A percentile compares a stretch with the other conserved stretches of the same genome.
Conservation (phyloP, 192 early-diverging fungal genomes). For the Backusella mclennaniae region DNA sequence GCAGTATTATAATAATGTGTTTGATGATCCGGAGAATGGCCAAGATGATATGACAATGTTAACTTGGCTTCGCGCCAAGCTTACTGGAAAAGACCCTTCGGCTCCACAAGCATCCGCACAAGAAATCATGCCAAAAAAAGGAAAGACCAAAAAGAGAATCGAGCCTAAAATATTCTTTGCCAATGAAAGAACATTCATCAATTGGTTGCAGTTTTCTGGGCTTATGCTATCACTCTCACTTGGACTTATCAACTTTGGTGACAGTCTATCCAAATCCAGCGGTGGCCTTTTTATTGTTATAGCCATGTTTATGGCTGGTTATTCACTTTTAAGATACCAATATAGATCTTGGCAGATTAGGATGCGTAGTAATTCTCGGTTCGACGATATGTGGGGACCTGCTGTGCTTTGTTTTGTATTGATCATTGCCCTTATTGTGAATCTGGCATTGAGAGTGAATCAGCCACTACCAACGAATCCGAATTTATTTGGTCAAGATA, state of each 20-base stretch:
- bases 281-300: slow-evolving; percentile 31
- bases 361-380: slow-evolving; percentile 10
- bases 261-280: not conserved
- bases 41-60: not conserved
- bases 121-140: slow-evolving; percentile 5
- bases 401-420: slow-evolving; percentile 29
- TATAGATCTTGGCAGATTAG: slow-evolving; percentile 28
- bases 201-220: slow-evolving; percentile 73
- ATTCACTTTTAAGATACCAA: slow-evolving; percentile 30
- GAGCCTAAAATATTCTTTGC: slow-evolving; percentile 80
- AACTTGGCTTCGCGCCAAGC: not conserved
- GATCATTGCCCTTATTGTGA: slow-evolving; percentile 28
- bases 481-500: not conserved
- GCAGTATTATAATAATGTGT: not conserved
- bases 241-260: slow-evolving; percentile 67
- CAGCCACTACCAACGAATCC: not conserved
- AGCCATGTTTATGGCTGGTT: slow-evolving; percentile 21
- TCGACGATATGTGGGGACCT: slow-evolving; percentile 36
- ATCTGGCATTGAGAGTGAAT: slow-evolving; percentile 23
- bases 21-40: not conserved
- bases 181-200: slow-evolving; percentile 86
- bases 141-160: slow-evolving; percentile 19
- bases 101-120: slow-evolving; percentile 10
- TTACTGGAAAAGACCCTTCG: slow-evolving; percentile 8
- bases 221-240: slow-evolving; percentile 61